phyloP scores from a whole-genome alignment of 371 early-diverging fungal genomes.

The Rhizopus stolonifer region DNA sequence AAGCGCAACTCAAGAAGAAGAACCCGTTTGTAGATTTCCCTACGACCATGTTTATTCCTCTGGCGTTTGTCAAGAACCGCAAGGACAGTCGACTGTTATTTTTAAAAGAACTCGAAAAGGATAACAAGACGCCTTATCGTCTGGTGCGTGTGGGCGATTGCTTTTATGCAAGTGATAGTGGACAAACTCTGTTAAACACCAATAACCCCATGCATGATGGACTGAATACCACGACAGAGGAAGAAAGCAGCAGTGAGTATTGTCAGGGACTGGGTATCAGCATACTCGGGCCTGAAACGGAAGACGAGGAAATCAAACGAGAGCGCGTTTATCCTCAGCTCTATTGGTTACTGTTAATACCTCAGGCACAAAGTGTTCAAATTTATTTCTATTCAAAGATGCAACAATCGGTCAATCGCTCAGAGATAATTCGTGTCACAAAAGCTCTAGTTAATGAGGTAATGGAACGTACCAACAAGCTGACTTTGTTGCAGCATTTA shows the following conservation, averaged over 20 bases:
- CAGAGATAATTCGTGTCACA: slow-evolving; percentile 57
- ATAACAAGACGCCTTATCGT: slow-evolving; percentile 49
- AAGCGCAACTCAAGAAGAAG: slow-evolving; percentile 61
- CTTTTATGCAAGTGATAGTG: slow-evolving; percentile 62
- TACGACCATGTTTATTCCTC: slow-evolving; percentile 57
- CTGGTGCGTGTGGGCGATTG: slow-evolving; percentile 57
- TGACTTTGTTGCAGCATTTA: slow-evolving; percentile 63
- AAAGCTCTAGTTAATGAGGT: slow-evolving; percentile 59
- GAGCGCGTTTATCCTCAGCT: slow-evolving; percentile 24
- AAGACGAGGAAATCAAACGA: slow-evolving; percentile 2
- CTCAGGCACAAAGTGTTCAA: slow-evolving; percentile 56
- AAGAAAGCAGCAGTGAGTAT: slow-evolving; percentile 36
- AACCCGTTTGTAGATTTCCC: slow-evolving; percentile 69
- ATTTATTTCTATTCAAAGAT: slow-evolving; percentile 74
- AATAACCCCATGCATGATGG: slow-evolving; percentile 16
- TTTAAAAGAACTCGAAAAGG: slow-evolving; percentile 55
- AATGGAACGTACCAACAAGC: slow-evolving; percentile 67
- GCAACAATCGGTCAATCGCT: slow-evolving; percentile 54
- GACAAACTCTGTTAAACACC: not conserved
- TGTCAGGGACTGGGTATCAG: slow-evolving; percentile 53
- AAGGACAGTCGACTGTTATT: slow-evolving; percentile 55
- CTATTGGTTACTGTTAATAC: slow-evolving; percentile 71
- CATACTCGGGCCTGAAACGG: slow-evolving; percentile 30
- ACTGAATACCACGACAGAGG: slow-evolving; percentile 17
- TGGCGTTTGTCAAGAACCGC: slow-evolving; percentile 60